Evolutionary conservation across 1,284 basidiomycete species (phyloP), one percentile per base, ranked within the genome.

Genomic region (Fomes fomentarius): DNA sequence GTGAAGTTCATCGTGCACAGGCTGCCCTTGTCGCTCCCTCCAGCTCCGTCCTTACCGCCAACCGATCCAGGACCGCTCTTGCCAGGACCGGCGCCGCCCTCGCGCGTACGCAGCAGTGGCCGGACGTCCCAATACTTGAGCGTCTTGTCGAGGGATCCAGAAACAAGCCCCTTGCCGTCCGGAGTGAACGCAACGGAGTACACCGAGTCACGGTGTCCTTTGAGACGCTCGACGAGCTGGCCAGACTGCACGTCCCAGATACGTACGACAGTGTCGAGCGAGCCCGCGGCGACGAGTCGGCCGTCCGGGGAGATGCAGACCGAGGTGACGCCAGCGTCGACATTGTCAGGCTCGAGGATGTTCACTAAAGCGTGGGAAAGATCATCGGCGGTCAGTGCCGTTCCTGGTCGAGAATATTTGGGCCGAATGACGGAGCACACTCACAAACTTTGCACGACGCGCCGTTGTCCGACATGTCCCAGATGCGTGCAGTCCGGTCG

Each of bases 401-500:
- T 28, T 15, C 21, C 33, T 8, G 21, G 47, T 26, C 30, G 17
- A n/a, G n/a, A n/a, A n/a, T n/a, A n/a, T n/a, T n/a, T n/a, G n/a
- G n/a, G n/a, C n/a, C n/a, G n/a, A n/a, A 49, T 14, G n/a, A 24
- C 24, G n/a, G 25, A 30, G 35, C 19, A 25, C 14, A 66, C 68
- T 47, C 41, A 69, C 68, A 58, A 19, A 71, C 63, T 58, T 72
- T 75, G 67, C 76, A 78, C 25, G 68, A 63, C 38, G 78, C 80
- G 57, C 26, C 22, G 14, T 30, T n/a, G 35, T 86, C 86, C 47
- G 79, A 74, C 73, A 92, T 84, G 69, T 93, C 86, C 92, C 92
- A 94, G 54, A 94, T 85, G 47, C 89, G 77, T 12, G 89, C 90
- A 2, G 89, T 91, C 72, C 87, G 87, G 75, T 94, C 92, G 12